Conservation (phyloP, 1,284 basidiomycete species). For the Ustilago shanxiensis region DNA sequence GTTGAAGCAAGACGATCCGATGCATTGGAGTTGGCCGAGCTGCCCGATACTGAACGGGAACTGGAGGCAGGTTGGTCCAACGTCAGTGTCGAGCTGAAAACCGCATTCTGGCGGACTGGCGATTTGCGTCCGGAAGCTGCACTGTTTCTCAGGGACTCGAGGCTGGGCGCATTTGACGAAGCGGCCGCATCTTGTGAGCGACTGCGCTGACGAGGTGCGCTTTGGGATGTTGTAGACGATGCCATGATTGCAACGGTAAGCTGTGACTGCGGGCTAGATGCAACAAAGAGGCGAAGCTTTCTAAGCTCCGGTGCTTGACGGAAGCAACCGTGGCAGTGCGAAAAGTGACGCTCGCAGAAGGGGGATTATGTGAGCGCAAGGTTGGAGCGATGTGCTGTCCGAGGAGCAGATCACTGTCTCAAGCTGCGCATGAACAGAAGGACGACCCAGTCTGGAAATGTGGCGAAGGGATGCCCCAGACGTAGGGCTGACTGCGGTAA, state of each 20-base stretch:
- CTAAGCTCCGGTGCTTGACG: background rate
- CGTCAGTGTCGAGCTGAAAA: background rate
- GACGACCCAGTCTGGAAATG: background rate
- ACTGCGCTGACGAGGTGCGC: constrained; percentile 20
- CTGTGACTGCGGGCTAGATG: background rate
- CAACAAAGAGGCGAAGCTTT: background rate
- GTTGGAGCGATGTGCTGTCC: background rate
- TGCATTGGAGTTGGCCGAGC: constrained; percentile 12
- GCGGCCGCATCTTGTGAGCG: constrained; percentile 25
- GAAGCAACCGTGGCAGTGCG: background rate
- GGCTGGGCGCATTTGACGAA: background rate
- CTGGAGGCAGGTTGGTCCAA: background rate
- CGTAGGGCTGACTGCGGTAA: background rate
- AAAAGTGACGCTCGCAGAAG: background rate
- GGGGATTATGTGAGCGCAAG: background rate
- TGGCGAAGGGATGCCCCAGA: background rate
- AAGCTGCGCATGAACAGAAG: background rate
- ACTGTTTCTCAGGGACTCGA: background rate
- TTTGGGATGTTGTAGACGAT: constrained; percentile 2
- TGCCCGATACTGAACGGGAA: constrained; percentile 27
- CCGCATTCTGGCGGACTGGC: constrained; percentile 12
- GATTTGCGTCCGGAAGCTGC: constrained; percentile 5
- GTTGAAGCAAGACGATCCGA: constrained; percentile 20
- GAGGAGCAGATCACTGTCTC: background rate
- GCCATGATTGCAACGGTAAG: constrained; percentile 12